These are phyloP conservation scores for Ramularia endophylla DNA, from an alignment of 2,329 filamentous ascomycete species.

Conservation along the genomic window DNA sequence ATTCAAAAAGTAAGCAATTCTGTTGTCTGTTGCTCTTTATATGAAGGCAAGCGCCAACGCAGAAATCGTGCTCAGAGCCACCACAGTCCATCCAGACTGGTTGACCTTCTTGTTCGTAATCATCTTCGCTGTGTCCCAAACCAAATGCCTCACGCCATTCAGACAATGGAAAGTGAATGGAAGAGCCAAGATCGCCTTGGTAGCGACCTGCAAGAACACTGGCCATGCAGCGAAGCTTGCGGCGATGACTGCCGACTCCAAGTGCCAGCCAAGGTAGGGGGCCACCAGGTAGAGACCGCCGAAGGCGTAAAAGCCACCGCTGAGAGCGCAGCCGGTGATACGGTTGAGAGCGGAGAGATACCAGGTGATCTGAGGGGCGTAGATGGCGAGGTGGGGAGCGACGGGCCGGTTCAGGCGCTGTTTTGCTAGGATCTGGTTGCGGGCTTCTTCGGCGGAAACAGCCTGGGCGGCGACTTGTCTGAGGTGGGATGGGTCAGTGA, in stretches of 20 bases:
- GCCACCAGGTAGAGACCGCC: conserved; percentile 73
- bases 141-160: conserved; percentile 66
- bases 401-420: conserved; percentile 80
- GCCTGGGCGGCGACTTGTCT: conserved; percentile 49
- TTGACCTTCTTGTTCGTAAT: conserved; percentile 61
- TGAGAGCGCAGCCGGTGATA: conserved; percentile 70
- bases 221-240: conserved; percentile 60
- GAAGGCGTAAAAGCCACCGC: conserved; percentile 72
- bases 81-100: conserved; percentile 57
- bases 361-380: conserved; percentile 82
- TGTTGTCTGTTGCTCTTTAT: conserved; percentile 9
- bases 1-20: background rate
- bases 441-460: conserved; percentile 49
- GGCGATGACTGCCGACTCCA: conserved; percentile 59
- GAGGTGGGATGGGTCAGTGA: background rate
- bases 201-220: conserved; percentile 49
- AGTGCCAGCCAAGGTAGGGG: conserved; percentile 66
- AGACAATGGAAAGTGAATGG: conserved; percentile 64
- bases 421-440: conserved; percentile 62
- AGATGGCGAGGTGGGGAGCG: conserved; percentile 79
- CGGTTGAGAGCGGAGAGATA: conserved; percentile 71
- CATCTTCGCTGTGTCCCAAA: conserved; percentile 60
- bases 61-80: conserved; percentile 50
- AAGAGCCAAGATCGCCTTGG: conserved; percentile 55
- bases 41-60: conserved; percentile 43